Base-by-base conservation (phyloP, 2,329 filamentous ascomycete genomes). In the Phialophora tarda region DNA sequence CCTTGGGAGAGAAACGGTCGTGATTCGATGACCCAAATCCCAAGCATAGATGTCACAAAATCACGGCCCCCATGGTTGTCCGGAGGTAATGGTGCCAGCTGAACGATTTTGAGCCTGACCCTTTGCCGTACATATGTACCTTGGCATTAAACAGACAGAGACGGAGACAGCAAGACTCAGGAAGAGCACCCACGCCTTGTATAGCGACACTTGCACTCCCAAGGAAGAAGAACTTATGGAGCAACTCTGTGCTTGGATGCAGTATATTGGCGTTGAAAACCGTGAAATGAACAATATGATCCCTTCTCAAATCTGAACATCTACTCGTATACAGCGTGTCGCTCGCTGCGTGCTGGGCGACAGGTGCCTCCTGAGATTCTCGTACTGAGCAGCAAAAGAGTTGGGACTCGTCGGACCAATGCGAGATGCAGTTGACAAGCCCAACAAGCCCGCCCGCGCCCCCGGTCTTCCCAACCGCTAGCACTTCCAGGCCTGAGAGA, bases 1-100 rank as follows among this genome's bases (percentile, higher is more conserved):
- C 68, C 30, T 55, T 70, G 28, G 63, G 68, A 61, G 44, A 63
- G 63, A 71, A 71, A 50, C 69, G 48, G 55, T 30, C 61, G 24
- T 66, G 34, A 63, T 12, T 21, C 24, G 51, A 55, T n/a, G 17
- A n/a, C 24, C 11, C 26, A 5, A n/a, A 28, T 28, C n/a, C 28
- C 28, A 21, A 28, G 59, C 38, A 44, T 44, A n/a, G 14, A 17
- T 8, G 38, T 44, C 38, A 44, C 17, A 6, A 44, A n/a, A 44
- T 6, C 5, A 44, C 38, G 17, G 17, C 38, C 38, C 2, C 38
- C 1, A 44, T 17, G 7, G 17, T 44, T 44, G 38, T n/a, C 38
- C 5, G 38, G 17, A 8, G 38, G 38, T n/a, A 44, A 44, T 44
- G 38, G 38, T 5, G 14, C 17, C 38, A 44, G 38, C 38, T n/a